Evolutionary conservation across 1,139 yeast species (phyloP).

Genomic region (Diutina sp.): DNA sequence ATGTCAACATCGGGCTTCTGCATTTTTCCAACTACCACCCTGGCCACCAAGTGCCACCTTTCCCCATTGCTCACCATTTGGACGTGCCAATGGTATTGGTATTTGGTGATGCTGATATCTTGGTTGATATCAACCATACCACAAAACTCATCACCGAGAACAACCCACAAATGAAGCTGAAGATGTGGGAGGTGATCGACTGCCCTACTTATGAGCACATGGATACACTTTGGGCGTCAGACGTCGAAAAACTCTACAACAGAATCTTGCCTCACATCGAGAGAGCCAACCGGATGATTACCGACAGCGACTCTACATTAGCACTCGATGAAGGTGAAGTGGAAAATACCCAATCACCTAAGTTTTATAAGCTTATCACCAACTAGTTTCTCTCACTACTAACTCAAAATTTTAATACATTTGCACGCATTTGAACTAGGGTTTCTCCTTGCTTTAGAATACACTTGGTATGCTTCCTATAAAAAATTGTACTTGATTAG

Average conservation of each 20-base stretch:
- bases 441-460: too few relatives aligned
- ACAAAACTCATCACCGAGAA: not conserved
- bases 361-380: not conserved
- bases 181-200: constrained; percentile 10
- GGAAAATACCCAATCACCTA: not conserved
- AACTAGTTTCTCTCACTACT: not conserved
- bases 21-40: constrained; percentile 6
- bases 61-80: constrained; percentile 25
- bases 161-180: constrained; percentile 13
- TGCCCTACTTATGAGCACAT: constrained; percentile 22
- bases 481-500: too few relatives aligned
- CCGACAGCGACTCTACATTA: not conserved
- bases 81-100: constrained; percentile 28
- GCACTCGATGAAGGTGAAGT: not conserved
- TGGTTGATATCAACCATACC: constrained; percentile 27
- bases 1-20: constrained; percentile 12
- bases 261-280: not conserved
- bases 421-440: too few relatives aligned
- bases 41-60: constrained; percentile 43
- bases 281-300: not conserved
- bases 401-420: too few relatives aligned
- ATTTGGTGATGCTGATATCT: constrained; percentile 27
- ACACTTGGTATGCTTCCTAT: too few relatives aligned
- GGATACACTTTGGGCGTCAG: constrained; percentile 23
- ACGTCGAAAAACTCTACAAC: constrained; percentile 8